Conservation (phyloP, 768 basidiomycete species). For the Paxillus rubicundulus region DNA sequence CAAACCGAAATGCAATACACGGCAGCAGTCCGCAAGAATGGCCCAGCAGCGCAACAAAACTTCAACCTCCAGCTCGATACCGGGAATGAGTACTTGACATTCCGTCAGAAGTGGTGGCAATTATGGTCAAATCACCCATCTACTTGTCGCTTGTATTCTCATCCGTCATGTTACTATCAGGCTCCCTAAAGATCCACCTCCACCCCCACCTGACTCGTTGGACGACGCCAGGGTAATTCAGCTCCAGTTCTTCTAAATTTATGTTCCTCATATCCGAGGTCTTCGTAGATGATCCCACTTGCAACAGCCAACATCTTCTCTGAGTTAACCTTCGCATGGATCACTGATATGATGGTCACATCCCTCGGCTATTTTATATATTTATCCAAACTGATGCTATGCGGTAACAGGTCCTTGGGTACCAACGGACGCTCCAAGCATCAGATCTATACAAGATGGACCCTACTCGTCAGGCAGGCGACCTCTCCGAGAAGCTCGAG, state of each 20-base stretch:
- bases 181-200: constrained; percentile 59
- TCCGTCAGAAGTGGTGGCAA: constrained; percentile 53
- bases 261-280: background rate
- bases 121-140: constrained; percentile 41
- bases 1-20: background rate
- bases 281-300: constrained; percentile 51
- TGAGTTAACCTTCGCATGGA: constrained; percentile 63
- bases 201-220: constrained; percentile 52
- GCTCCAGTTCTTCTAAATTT: background rate
- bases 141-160: background rate
- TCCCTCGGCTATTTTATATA: background rate
- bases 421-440: constrained; percentile 69
- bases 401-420: constrained; percentile 50
- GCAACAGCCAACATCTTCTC: constrained; percentile 56
- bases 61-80: constrained; percentile 37
- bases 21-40: background rate
- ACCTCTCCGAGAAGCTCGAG: constrained; percentile 53
- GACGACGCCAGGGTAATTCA: constrained; percentile 49
- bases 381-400: background rate
- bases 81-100: constrained; percentile 38
- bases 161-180: constrained; percentile 26
- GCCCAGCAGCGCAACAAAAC: background rate
- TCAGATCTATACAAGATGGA: constrained; percentile 74
- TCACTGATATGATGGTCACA: constrained; percentile 54
- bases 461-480: constrained; percentile 44